Evolutionary conservation across 2,329 filamentous ascomycete genomes (phyloP).

Genomic region (Fusarium sp.): DNA sequence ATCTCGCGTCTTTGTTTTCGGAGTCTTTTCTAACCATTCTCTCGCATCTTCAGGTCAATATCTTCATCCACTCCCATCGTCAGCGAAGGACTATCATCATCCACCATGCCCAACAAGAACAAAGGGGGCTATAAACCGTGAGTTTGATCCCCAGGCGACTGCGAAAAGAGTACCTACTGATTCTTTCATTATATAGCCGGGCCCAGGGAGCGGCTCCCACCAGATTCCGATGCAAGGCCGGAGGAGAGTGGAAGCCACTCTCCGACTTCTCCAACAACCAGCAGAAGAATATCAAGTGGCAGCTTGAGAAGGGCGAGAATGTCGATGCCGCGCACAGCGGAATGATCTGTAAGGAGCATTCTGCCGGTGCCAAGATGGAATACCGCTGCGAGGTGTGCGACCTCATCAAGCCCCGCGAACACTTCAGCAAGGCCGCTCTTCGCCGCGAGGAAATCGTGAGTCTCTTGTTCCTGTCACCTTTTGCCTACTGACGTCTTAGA

Average conservation of each 20-base stretch:
- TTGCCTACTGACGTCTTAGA: constrained; percentile 39
- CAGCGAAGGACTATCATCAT: not conserved
- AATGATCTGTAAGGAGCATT: constrained; percentile 54
- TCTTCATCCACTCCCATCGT: not conserved
- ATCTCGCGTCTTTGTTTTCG: not conserved
- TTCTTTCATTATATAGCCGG: constrained; percentile 3
- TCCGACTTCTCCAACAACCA: constrained; percentile 50
- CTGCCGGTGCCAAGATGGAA: constrained; percentile 40
- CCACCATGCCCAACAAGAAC: constrained; percentile 21
- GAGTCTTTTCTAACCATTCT: not conserved
- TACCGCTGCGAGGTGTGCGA: constrained; percentile 49
- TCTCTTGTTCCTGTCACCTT: not conserved
- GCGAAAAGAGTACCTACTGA: not conserved
- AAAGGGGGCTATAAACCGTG: constrained; percentile 27
- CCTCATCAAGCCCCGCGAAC: constrained; percentile 40
- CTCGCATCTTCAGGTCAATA: not conserved
- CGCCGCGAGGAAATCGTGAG: constrained; percentile 48
- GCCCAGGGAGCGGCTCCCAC: constrained; percentile 1
- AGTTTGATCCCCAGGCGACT: constrained; percentile 1
- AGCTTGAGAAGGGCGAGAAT: constrained; percentile 11
- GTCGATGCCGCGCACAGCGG: constrained; percentile 49
- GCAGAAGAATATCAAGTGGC: constrained; percentile 42
- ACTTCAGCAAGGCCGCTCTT: constrained; percentile 48
- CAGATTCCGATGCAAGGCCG: constrained; percentile 52
- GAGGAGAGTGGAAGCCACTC: constrained; percentile 52